phyloP scores from a whole-genome alignment of 1,284 basidiomycete species.

The Trametes versicolor region DNA sequence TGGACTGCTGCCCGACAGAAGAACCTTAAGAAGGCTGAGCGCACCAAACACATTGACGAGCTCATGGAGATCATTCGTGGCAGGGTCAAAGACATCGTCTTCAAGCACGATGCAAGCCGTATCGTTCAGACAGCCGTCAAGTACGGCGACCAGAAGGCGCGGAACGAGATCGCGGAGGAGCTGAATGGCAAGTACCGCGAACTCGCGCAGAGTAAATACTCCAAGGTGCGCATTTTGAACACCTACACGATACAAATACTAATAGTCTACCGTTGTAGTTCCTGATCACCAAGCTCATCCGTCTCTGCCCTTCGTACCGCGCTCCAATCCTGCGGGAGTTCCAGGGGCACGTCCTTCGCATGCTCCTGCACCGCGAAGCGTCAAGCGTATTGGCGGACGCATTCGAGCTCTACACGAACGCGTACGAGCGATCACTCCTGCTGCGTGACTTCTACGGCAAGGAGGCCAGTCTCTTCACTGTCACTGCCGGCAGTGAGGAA shows the following conservation, averaged over 20 bases:
- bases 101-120: constrained; percentile 91
- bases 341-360: constrained; percentile 73
- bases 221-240: constrained; percentile 65
- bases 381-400: constrained; percentile 85
- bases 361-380: constrained; percentile 87
- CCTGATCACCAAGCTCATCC: constrained; percentile 85
- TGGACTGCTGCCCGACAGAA: constrained; percentile 87
- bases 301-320: constrained; percentile 79
- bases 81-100: constrained; percentile 83
- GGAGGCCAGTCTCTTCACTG: constrained; percentile 79
- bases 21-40: constrained; percentile 75
- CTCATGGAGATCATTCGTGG: constrained; percentile 82
- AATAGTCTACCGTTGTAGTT: constrained; percentile 60
- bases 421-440: constrained; percentile 82
- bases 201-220: constrained; percentile 88
- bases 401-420: constrained; percentile 86
- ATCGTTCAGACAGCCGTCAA: constrained; percentile 90
- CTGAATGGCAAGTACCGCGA: constrained; percentile 82
- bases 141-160: constrained; percentile 80
- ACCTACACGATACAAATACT: neutral
- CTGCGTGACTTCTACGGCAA: constrained; percentile 90
- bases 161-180: constrained; percentile 83
- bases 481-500: constrained; percentile 60
- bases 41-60: constrained; percentile 74
- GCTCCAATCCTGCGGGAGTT: constrained; percentile 80